phyloP scores from a whole-genome alignment of 306 rosid species.

The Inga leiocalycina region DNA sequence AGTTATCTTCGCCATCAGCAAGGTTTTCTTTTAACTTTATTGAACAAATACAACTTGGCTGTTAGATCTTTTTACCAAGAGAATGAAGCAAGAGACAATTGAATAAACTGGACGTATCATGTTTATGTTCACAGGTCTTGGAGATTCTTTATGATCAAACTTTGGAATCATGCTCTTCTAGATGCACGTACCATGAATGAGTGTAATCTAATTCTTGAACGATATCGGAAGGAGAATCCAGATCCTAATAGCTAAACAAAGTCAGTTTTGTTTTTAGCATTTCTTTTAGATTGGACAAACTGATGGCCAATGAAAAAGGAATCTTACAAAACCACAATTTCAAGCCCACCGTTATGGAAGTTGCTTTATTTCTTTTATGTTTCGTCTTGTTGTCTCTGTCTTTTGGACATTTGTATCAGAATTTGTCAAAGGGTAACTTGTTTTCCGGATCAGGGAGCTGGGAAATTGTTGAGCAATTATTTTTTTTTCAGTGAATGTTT shows the following conservation, averaged over 20 bases:
- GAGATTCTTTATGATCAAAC: conserved; percentile 72
- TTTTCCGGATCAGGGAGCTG: conserved; percentile 25
- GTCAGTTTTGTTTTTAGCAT: background rate
- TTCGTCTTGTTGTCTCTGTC: background rate
- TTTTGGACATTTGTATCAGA: background rate
- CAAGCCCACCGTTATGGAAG: background rate
- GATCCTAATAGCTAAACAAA: conserved; percentile 41
- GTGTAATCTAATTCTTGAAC: conserved; percentile 58
- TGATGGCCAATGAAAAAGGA: conserved; percentile 13
- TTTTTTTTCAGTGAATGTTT: background rate
- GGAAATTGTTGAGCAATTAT: conserved; percentile 2
- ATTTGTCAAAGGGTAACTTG: conserved; percentile 16
- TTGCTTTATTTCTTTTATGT: conserved; percentile 13
- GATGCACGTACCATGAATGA: conserved; percentile 51
- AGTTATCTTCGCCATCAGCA: background rate
- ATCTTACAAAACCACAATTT: conserved; percentile 17
- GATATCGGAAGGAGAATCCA: conserved; percentile 44
- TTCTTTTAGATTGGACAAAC: conserved; percentile 3
- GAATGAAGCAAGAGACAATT: background rate
- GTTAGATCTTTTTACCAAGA: background rate
- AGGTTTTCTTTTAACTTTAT: background rate
- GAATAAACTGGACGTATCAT: background rate
- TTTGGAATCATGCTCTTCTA: conserved; percentile 72
- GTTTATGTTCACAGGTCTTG: conserved; percentile 58
- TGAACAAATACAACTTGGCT: background rate